Evolutionary conservation across 805 yeast genomes (phyloP).

Genomic region (Torulaspora indica): DNA sequence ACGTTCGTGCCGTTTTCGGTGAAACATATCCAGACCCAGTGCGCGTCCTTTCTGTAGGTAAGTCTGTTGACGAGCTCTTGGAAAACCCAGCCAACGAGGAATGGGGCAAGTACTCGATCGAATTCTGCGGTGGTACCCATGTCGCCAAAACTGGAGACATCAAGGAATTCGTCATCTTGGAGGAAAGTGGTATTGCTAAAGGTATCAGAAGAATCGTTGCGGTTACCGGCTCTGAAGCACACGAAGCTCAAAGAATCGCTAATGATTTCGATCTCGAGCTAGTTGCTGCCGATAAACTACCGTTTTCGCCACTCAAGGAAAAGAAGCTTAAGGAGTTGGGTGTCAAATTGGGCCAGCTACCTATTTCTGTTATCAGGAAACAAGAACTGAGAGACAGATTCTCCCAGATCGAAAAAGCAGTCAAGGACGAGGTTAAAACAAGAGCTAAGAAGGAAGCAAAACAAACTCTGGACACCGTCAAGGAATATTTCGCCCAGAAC

Average conservation of each 20-base stretch:
- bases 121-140: conserved; percentile 99
- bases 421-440: conserved; percentile 82
- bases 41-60: conserved; percentile 94
- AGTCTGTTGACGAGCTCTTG: conserved; percentile 75
- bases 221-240: conserved; percentile 88
- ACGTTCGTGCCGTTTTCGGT: conserved; percentile 97
- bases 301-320: conserved; percentile 76
- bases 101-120: conserved; percentile 79
- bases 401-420: conserved; percentile 72
- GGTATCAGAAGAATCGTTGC: conserved; percentile 98
- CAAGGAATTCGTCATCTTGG: conserved; percentile 81
- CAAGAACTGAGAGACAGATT: conserved; percentile 69
- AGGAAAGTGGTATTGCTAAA: conserved; percentile 97
- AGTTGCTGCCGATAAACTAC: conserved; percentile 53
- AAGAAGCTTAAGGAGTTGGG: conserved; percentile 76
- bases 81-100: conserved; percentile 62
- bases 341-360: conserved; percentile 74
- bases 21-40: conserved; percentile 99
- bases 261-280: conserved; percentile 60
- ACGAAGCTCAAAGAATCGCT: conserved; percentile 83
- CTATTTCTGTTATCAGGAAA: conserved; percentile 78
- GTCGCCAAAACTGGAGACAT: conserved; percentile 89
- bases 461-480: conserved; percentile 72
- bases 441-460: conserved; percentile 85
- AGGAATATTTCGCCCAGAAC: conserved; percentile 56